Conservation (phyloP, 2,329 filamentous ascomycete genomes). For the Hymenoscyphus infarciens region DNA sequence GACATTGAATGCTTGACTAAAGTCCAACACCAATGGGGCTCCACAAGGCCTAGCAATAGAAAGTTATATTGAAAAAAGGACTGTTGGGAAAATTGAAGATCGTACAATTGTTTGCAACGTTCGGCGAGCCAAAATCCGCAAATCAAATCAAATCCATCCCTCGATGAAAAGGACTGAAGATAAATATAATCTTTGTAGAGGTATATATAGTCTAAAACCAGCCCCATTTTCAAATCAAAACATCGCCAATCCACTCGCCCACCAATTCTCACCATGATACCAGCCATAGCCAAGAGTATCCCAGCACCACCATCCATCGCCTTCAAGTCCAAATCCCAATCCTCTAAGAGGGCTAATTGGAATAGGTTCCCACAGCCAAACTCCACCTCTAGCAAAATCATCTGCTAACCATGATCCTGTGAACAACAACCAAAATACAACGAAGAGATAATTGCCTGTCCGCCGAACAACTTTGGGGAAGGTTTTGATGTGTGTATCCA, state of each 20-base stretch:
- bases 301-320: slow-evolving; percentile 68
- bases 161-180: too few species aligned
- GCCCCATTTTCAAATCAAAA: neutral
- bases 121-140: too few species aligned
- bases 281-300: slow-evolving; percentile 47
- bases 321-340: slow-evolving; percentile 58
- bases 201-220: too few species aligned
- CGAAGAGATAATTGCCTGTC: slow-evolving; percentile 58
- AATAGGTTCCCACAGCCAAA: slow-evolving; percentile 82
- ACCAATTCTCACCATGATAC: slow-evolving; percentile 62
- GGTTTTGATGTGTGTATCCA: slow-evolving; percentile 35
- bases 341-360: slow-evolving; percentile 68
- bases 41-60: too few species aligned
- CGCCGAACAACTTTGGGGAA: slow-evolving; percentile 48
- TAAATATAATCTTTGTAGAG: too few species aligned
- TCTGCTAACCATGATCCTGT: slow-evolving; percentile 67
- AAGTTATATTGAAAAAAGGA: too few species aligned
- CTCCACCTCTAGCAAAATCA: slow-evolving; percentile 68
- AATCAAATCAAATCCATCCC: too few species aligned
- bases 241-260: slow-evolving; percentile 47
- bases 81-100: too few species aligned
- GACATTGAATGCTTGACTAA: too few species aligned
- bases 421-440: slow-evolving; percentile 62
- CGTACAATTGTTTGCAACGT: too few species aligned
- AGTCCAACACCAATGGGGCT: too few species aligned